Evolutionary conservation across 2,329 filamentous ascomycete species (phyloP), one percentile per base, ranked within the genome.

Genomic region (Trematosphaeria pertusa): DNA sequence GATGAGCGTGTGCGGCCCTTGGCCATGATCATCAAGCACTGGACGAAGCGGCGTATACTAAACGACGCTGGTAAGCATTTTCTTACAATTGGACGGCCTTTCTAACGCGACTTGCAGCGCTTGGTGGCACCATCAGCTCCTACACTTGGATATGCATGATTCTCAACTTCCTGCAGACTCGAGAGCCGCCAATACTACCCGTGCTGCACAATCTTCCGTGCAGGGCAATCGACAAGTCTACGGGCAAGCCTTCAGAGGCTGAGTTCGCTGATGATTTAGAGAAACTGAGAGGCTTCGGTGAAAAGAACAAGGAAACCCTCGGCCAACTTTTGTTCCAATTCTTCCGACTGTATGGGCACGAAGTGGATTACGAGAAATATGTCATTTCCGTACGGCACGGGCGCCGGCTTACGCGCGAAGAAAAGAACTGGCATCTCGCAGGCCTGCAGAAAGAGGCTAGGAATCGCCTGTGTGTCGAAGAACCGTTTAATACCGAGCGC

Each of bases 121-220:
- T 91, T 68, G 92, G 94, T 53, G 92, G 91, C 46, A 99, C 94
- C 5, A 80, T 99, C 50, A 97, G 93, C 73, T 99, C 94, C 14
- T 99, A 99, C 69, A 97, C 94, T 17, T 99, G 94, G 94, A 97
- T 97, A 69, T 99, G 94, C 73, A 85, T 99, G 80, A 96, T 97
- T 58, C 88, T 99, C 68, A 95, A 91, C 59, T 99, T 97, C 66
- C 81, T 99, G 19, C 94, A 99, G 73, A 88, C 91, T 40, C 86
- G 91, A 61, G 81, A 87, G 49, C 89, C 91, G 12, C 89, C 93
- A 0, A 84, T 99, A 43, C 75, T 99, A 17, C 94, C 94, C 3
- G 85, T 89, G 12, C 79, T 99, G 24, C 94, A 97, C 68, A 87
- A 91, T 64, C 81, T 84, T 17, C 79, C 83, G 4, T 81, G 87